These are phyloP conservation scores for Pestalotiopsis sp. DNA, from an alignment of 2,329 filamentous ascomycete genomes.

Conservation along the genomic window DNA sequence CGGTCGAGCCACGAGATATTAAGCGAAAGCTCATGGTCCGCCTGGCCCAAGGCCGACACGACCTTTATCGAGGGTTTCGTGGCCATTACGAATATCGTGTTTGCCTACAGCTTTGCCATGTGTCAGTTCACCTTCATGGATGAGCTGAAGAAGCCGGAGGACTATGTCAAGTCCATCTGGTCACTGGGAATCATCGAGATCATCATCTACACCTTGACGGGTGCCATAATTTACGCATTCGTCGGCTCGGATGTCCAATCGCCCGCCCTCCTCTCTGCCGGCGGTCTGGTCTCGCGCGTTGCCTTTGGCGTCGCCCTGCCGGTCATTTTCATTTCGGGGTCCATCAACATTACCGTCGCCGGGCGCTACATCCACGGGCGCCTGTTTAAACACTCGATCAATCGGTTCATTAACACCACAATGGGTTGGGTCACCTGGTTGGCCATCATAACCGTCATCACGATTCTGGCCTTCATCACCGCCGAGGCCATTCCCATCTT, in stretches of 20 bases:
- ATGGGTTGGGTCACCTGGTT: conserved; percentile 53
- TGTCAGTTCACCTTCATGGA: conserved; percentile 41
- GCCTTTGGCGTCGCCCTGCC: conserved; percentile 65
- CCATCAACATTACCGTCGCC: conserved; percentile 61
- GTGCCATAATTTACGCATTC: conserved; percentile 64
- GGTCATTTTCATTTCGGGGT: conserved; percentile 67
- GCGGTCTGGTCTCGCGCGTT: conserved; percentile 56
- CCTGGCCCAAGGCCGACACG: conserved; percentile 34
- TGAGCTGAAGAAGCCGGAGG: conserved; percentile 42
- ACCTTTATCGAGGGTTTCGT: conserved; percentile 52
- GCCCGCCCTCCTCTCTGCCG: conserved; percentile 63
- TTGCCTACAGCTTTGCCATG: conserved; percentile 56
- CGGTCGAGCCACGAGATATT: conserved; percentile 19
- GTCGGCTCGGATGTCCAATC: conserved; percentile 58
- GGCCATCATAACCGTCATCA: conserved; percentile 57
- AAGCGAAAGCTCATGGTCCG: conserved; percentile 30
- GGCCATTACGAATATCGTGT: conserved; percentile 62
- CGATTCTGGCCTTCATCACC: conserved; percentile 69
- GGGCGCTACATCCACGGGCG: conserved; percentile 36
- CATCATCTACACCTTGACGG: conserved; percentile 61
- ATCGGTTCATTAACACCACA: conserved; percentile 34
- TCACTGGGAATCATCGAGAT: conserved; percentile 58
- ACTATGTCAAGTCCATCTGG: conserved; percentile 44
- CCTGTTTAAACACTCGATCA: conserved; percentile 31
- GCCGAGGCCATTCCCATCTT: conserved; percentile 76